A percentile compares a stretch with the other conserved stretches of the same genome.
phyloP scores from a whole-genome alignment of 768 basidiomycete species.

The Tubosaeta sp. region DNA sequence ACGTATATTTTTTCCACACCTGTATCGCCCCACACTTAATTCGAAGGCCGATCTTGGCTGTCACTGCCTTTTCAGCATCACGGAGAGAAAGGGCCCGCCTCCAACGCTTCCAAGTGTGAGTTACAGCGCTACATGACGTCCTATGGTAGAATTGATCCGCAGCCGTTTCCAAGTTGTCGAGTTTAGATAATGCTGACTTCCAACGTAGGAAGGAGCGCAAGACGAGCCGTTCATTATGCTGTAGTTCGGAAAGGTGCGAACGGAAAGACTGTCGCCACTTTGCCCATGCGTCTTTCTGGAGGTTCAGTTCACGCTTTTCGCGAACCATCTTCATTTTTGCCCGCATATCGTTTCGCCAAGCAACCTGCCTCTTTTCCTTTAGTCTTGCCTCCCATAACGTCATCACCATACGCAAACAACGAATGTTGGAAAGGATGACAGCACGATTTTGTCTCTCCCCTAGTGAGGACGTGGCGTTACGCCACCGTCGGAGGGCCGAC shows the following conservation, averaged over 20 bases:
- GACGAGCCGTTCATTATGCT: constrained; percentile 43
- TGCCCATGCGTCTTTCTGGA: constrained; percentile 56
- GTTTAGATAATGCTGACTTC: constrained; percentile 40
- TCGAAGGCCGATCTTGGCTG: constrained; percentile 43
- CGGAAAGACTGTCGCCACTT: constrained; percentile 62
- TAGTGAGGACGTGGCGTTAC: constrained; percentile 34
- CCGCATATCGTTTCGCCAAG: constrained; percentile 71
- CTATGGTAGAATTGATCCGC: constrained; percentile 48
- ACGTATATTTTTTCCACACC: constrained; percentile 59
- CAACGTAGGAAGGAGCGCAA: constrained; percentile 47
- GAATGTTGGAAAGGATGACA: constrained; percentile 40
- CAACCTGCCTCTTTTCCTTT: constrained; percentile 50
- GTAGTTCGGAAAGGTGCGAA: constrained; percentile 48
- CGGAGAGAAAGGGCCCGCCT: constrained; percentile 40
- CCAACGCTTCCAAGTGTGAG: constrained; percentile 58
- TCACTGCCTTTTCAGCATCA: constrained; percentile 42
- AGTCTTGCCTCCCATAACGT: constrained; percentile 51
- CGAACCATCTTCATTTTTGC: constrained; percentile 60
- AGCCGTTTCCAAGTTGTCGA: constrained; percentile 42
- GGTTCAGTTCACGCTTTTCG: constrained; percentile 48
- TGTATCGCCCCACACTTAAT: constrained; percentile 46
- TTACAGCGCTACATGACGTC: constrained; percentile 35
- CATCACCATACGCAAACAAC: constrained; percentile 41
- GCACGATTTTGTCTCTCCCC: constrained; percentile 42
- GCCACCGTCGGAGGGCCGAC: constrained; percentile 60